Conservation (phyloP, 495 filamentous ascomycete species). For the Penicillium samsonianum region DNA sequence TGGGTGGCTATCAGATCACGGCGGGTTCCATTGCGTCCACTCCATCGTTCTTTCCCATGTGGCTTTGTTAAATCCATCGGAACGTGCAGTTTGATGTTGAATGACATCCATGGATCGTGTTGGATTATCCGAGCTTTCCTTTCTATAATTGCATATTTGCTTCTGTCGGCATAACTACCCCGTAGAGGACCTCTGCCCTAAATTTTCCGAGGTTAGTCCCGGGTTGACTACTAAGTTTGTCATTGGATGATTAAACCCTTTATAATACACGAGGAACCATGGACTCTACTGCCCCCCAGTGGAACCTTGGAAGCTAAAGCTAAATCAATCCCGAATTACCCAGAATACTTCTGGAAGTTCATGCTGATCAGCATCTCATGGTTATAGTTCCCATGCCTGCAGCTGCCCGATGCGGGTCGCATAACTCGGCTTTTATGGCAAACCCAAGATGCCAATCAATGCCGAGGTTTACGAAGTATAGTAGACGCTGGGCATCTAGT, state of each 20-base stretch:
- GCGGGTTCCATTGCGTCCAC: conserved; percentile 12
- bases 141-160: too few species aligned
- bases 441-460: neutral
- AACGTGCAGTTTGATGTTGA: neutral
- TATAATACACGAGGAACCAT: too few species aligned
- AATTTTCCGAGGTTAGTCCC: too few species aligned
- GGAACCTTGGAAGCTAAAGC: too few species aligned
- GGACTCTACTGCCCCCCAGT: too few species aligned
- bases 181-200: too few species aligned
- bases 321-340: neutral
- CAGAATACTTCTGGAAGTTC: conserved; percentile 5
- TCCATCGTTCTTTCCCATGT: conserved; percentile 26
- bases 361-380: conserved; percentile 2
- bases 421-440: neutral
- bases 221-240: too few species aligned
- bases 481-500: neutral
- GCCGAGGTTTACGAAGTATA: neutral
- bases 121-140: neutral
- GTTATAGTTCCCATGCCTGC: conserved; percentile 4
- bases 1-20: conserved; percentile 35
- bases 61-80: conserved; percentile 13
- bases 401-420: neutral
- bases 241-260: too few species aligned
- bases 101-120: too few species aligned
- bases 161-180: too few species aligned